A percentile compares a stretch with the other conserved stretches of the same genome.
These are phyloP conservation scores for Nothomitra cinnamomea DNA, from an alignment of 2,329 filamentous ascomycete genomes.

Conservation along the genomic window DNA sequence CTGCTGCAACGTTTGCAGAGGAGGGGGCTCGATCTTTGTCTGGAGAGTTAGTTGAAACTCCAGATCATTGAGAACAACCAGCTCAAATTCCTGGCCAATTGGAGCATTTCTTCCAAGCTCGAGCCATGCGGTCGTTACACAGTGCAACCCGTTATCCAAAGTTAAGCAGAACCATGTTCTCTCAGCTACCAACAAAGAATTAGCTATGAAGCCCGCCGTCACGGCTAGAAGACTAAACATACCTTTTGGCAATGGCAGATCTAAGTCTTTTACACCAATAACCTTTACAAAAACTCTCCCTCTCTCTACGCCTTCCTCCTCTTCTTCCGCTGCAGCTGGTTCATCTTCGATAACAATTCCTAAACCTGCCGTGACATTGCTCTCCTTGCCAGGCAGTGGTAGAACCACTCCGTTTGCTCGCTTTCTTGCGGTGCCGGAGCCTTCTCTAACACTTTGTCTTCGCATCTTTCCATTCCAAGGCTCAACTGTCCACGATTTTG, in stretches of 20 bases:
- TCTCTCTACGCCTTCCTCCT: constrained; percentile 68
- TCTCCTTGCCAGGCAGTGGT: constrained; percentile 75
- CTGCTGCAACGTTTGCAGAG: constrained; percentile 31
- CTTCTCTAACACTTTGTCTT: constrained; percentile 43
- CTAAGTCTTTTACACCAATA: constrained; percentile 91
- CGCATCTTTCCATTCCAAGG: constrained; percentile 81
- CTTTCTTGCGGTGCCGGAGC: constrained; percentile 43
- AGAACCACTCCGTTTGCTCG: constrained; percentile 50
- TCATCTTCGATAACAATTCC: constrained; percentile 56
- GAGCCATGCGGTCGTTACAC: constrained; percentile 89
- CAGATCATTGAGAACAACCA: constrained; percentile 92
- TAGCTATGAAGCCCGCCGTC: not conserved
- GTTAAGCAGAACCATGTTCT: constrained; percentile 90
- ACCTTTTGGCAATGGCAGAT: constrained; percentile 82
- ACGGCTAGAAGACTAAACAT: constrained; percentile 23
- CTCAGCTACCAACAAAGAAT: constrained; percentile 43
- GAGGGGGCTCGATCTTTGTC: constrained; percentile 77
- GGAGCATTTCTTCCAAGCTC: constrained; percentile 83
- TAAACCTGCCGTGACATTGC: constrained; percentile 48
- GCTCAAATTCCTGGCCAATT: constrained; percentile 94
- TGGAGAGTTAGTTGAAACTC: constrained; percentile 97
- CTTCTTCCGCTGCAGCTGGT: constrained; percentile 34
- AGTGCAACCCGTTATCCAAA: constrained; percentile 94
- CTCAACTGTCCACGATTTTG: constrained; percentile 85
- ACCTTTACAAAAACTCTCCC: constrained; percentile 95